Percentiles rank a stretch among this genome's conserved stretches.
Conservation (phyloP, 2,329 filamentous ascomycete species). For the Ampelomyces quisqualis region DNA sequence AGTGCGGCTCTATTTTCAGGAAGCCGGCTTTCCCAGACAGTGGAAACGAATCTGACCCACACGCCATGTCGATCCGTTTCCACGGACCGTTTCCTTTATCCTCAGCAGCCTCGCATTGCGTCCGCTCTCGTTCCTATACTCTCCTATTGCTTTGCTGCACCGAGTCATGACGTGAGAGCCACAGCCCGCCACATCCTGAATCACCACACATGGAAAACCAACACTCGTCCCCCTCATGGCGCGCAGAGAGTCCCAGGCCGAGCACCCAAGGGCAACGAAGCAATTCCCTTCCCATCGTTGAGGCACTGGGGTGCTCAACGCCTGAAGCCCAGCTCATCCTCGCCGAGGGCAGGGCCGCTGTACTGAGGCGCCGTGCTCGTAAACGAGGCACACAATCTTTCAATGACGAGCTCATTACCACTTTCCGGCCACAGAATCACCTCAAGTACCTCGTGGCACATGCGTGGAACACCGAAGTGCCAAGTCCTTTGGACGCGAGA, state of each 20-base stretch:
- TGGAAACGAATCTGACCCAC: constrained; percentile 30
- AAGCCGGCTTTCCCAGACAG: constrained; percentile 10
- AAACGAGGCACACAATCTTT: constrained; percentile 27
- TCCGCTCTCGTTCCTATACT: constrained; percentile 15
- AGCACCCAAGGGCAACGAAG: constrained; percentile 34
- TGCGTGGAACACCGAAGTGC: constrained; percentile 12
- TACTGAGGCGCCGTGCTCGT: constrained; percentile 30
- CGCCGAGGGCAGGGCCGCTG: constrained; percentile 39
- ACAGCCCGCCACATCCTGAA: constrained; percentile 19
- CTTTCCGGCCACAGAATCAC: constrained; percentile 35
- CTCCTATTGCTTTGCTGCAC: constrained; percentile 1
- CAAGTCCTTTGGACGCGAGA: constrained; percentile 9
- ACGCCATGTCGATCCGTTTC: constrained; percentile 29
- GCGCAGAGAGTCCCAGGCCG: constrained; percentile 23
- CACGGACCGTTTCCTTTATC: constrained; percentile 25
- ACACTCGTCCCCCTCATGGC: constrained; percentile 24
- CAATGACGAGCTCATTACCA: constrained; percentile 19
- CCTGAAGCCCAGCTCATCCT: constrained; percentile 39
- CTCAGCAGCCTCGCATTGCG: constrained; percentile 17
- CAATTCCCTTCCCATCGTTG: constrained; percentile 40
- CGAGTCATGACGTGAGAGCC: constrained; percentile 25
- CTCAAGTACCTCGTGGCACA: constrained; percentile 29
- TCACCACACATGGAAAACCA: constrained; percentile 29
- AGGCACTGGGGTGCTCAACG: constrained; percentile 40
- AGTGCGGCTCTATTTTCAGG: constrained; percentile 27